Evolutionary conservation across 306 rosid genomes (phyloP), one percentile per base, ranked within the genome.

Genomic region (Amphicarpaea edgeworthii): DNA sequence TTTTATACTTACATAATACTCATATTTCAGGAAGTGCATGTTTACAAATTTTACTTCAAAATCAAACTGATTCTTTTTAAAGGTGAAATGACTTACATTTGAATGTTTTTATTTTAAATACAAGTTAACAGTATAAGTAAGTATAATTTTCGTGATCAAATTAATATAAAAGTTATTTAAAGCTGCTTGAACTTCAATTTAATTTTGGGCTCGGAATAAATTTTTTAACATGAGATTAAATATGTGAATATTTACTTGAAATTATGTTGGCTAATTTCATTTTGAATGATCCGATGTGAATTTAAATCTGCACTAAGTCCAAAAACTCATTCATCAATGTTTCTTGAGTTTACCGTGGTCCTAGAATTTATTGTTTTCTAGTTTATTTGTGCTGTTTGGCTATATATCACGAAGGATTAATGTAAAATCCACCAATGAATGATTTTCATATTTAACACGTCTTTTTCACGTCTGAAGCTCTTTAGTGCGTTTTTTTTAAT

Each of bases 361-460:
- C 11, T 46, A 26, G 26, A 68, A 46, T 26, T 47, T 68, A 1
- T n/a, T n/a, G 8, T n/a, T 47, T 24, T 58, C 37, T 3, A 4
- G 30, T 54, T 54, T 54, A 2, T 9, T 54, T 26, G 40, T 57
- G 14, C 12, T 60, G 43, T 30, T 60, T 23, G 7, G 9, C 17
- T 24, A 23, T 5, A 54, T 54, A 20, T 21, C 1, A 20, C 1
- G 61, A 21, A 10, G 60, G 62, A 23, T 21, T 55, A 55, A 55
- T 23, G 62, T 57, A 12, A 6, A 54, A 21, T 21, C 3, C 34
- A 54, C 8, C 3, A 1, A 34, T 19, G 59, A 57, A 57, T 57
- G 38, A 21, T 57, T 57, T 57, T 57, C 38, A 57, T 57, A 24
- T 24, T 55, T 57, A 57, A 12, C 17, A 23, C 62, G 62, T 23